Evolutionary conservation across 169 alveolate species (phyloP).

Genomic region (Cryptosporidium andersoni): DNA sequence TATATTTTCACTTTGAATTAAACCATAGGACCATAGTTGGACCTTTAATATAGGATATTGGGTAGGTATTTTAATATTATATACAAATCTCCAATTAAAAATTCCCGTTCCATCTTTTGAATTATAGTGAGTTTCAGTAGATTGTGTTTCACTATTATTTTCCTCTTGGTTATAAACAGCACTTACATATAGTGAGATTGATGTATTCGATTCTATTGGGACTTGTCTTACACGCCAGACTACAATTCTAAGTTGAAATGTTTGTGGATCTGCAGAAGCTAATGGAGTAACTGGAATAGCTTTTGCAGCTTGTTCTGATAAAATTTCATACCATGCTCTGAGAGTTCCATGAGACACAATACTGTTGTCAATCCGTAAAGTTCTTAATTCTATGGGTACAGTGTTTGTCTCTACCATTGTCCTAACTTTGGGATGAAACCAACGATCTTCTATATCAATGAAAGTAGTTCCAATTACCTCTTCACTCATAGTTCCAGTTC

Average conservation of each 20-base stretch:
- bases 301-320: slow-evolving; percentile 83
- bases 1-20: slow-evolving; percentile 81
- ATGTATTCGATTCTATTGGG: slow-evolving; percentile 83
- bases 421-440: slow-evolving; percentile 80
- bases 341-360: slow-evolving; percentile 86
- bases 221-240: slow-evolving; percentile 87
- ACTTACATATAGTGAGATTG: slow-evolving; percentile 85
- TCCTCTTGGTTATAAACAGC: slow-evolving; percentile 84
- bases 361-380: slow-evolving; percentile 41
- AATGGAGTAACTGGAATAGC: slow-evolving; percentile 82
- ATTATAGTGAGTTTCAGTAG: slow-evolving; percentile 89
- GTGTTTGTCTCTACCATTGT: slow-evolving; percentile 82
- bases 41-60: slow-evolving; percentile 83
- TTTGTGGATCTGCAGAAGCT: slow-evolving; percentile 86
- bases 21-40: slow-evolving; percentile 81
- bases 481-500: slow-evolving; percentile 84
- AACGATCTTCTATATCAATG: slow-evolving; percentile 89
- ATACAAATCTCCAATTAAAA: slow-evolving; percentile 90
- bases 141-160: slow-evolving; percentile 76
- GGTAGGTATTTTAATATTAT: slow-evolving; percentile 85
- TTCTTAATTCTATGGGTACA: slow-evolving; percentile 72
- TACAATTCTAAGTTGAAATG: slow-evolving; percentile 86
- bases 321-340: slow-evolving; percentile 87
- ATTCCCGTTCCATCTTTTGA: slow-evolving; percentile 87
- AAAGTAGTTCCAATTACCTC: slow-evolving; percentile 87